Evolutionary conservation across 2,329 filamentous ascomycete species (phyloP), one percentile per base, ranked within the genome.

Genomic region (Paraphoma sp.): DNA sequence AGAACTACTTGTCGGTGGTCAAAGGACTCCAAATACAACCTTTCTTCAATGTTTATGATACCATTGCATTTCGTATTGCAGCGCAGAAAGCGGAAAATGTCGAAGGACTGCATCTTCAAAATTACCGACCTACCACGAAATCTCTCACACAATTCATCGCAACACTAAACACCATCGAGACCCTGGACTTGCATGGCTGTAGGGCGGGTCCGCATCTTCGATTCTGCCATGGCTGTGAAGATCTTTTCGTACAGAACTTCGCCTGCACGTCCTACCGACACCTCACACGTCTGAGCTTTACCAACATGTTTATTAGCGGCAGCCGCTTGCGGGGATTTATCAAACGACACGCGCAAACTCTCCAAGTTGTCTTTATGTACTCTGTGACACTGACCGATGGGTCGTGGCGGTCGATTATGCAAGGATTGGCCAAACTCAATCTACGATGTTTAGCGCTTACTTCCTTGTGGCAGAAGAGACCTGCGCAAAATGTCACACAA

Each of bases 151-250:
- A 40, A 5, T 8, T 44, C 16, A 45, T 51, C 5, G 29, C 30
- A 23, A 23, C 30, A 6, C 18, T 51, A 14, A 28, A 8, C 31
- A 29, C 14, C 4, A 17, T 51, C 6, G 42, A 38, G 12, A 6
- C 16, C 11, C 17, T 51, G 3, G 41, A 40, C 8, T 10, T 45
- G 29, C 14, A 45, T 14, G 49, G 49, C 17, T 51, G 49, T 17
- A 45, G 42, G 11, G n/a, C 49, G 6, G 3, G 40, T 40, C 49
- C 49, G 5, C 30, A 12, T 12, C 30, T 51, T 29, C 41, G 49
- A 28, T 23, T 51, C 7, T 51, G 49, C 28, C 49, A 51, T 29
- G 49, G 49, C 10, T 51, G 49, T 18, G 49, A 51, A 8, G 49
- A 51, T 28, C 29, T 51, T 6, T 51, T 51, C 16, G 42, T 29